These are phyloP conservation scores for Fusarium tuaranense DNA, from an alignment of 2,329 filamentous ascomycete species.

Conservation along the genomic window DNA sequence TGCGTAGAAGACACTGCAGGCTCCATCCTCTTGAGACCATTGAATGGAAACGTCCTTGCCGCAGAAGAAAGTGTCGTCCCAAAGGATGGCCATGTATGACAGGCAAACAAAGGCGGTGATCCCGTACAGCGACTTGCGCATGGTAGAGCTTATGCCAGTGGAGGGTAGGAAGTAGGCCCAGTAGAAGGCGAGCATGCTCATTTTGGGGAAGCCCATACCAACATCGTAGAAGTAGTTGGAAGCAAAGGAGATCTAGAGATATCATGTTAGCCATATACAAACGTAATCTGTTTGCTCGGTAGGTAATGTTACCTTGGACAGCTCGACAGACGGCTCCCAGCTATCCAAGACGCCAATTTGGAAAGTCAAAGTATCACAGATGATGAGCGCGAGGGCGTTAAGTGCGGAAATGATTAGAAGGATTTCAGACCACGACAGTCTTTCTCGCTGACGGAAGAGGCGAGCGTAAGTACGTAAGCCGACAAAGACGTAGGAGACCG, in stretches of 20 bases:
- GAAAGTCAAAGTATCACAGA: constrained; percentile 50
- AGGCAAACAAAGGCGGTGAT: constrained; percentile 48
- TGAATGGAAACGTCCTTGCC: constrained; percentile 49
- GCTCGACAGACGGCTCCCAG: constrained; percentile 44
- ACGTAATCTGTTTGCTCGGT: too few relatives aligned
- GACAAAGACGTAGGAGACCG: constrained; percentile 43
- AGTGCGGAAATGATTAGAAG: constrained; percentile 46
- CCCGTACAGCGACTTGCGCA: constrained; percentile 46
- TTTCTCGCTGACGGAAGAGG: constrained; percentile 46
- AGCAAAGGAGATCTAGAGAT: constrained; percentile 47
- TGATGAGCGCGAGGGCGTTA: constrained; percentile 48
- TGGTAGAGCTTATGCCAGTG: constrained; percentile 35
- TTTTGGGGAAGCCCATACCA: constrained; percentile 51
- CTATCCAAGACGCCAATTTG: constrained; percentile 47
- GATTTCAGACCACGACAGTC: constrained; percentile 46
- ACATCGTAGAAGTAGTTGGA: constrained; percentile 54
- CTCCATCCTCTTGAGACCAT: constrained; percentile 51
- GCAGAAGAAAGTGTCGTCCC: constrained; percentile 51
- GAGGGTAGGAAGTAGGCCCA: constrained; percentile 48
- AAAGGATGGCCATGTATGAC: constrained; percentile 48
- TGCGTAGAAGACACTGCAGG: constrained; percentile 51
- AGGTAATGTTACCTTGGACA: constrained; percentile 44
- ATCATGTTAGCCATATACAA: not conserved
- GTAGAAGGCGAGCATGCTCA: constrained; percentile 52
- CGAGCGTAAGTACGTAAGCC: constrained; percentile 49